Percentiles rank a stretch among this genome's conserved stretches.
Evolutionary conservation across 306 rosid genomes (phyloP).

Genomic region (Casuarina cunninghamiana): DNA sequence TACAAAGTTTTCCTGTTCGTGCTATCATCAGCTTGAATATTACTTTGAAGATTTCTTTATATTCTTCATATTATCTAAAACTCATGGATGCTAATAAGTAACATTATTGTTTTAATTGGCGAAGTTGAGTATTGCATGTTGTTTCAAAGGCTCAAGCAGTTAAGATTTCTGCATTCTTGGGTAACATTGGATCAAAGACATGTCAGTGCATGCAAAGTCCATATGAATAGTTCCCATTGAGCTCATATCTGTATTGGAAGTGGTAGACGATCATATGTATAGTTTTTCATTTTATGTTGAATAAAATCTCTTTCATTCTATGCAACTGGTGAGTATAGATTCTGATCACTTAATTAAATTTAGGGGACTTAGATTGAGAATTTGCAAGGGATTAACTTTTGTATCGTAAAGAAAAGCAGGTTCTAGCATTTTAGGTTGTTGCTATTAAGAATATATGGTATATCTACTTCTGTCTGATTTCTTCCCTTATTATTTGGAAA

Average conservation of each 20-base stretch:
- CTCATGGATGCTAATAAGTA: neutral
- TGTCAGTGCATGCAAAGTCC: no score
- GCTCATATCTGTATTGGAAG: neutral
- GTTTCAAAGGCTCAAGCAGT: constrained; percentile 10
- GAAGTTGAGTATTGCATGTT: constrained; percentile 13
- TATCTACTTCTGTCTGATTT: constrained; percentile 14
- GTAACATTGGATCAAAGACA: neutral
- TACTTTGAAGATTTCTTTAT: neutral
- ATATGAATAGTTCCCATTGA: neutral
- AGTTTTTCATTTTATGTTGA: constrained; percentile 10
- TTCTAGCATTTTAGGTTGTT: constrained; percentile 14
- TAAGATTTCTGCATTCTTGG: neutral
- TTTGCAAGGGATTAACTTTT: constrained; percentile 15
- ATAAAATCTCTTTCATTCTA: constrained; percentile 6
- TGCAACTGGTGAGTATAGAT: constrained; percentile 11
- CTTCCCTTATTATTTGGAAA: constrained; percentile 8
- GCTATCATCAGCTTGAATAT: neutral
- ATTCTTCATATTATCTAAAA: neutral
- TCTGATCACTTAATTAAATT: constrained; percentile 21
- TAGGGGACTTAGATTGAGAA: constrained; percentile 13
- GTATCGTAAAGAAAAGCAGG: constrained; percentile 20
- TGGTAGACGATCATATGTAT: neutral
- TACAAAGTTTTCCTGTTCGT: neutral
- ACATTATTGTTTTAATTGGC: neutral
- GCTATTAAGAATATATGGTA: constrained; percentile 1